A percentile compares a stretch with the other conserved stretches of the same genome.
Conservation (phyloP, 1,284 basidiomycete genomes). For the Blastosporella zonata region DNA sequence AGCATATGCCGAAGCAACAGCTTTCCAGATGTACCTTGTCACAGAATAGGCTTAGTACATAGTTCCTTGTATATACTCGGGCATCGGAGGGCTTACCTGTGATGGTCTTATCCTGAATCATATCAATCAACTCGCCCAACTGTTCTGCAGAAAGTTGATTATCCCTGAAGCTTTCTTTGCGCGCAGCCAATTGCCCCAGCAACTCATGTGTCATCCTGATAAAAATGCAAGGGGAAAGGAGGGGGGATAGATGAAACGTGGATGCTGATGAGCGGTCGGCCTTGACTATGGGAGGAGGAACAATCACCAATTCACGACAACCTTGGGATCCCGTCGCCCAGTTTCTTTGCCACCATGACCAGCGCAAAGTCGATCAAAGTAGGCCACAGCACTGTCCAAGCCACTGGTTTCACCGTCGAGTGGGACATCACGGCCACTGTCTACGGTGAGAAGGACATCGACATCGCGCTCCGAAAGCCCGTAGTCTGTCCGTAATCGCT, state of each 20-base stretch:
- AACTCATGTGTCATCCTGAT: conserved; percentile 85
- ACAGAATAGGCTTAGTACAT: conserved; percentile 9
- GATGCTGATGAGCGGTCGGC: neutral
- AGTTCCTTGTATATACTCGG: neutral
- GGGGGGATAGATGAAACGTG: neutral
- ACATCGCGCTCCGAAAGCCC: conserved; percentile 61
- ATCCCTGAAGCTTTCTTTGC: conserved; percentile 57
- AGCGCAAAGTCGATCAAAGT: conserved; percentile 69
- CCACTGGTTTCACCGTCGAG: conserved; percentile 55
- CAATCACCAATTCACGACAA: conserved; percentile 81
- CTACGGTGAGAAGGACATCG: conserved; percentile 76
- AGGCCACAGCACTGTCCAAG: conserved; percentile 53
- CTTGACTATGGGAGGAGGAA: neutral
- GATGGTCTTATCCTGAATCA: conserved; percentile 65
- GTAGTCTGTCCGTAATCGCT: conserved; percentile 50
- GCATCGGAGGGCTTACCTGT: conserved; percentile 51
- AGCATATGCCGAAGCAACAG: conserved; percentile 65
- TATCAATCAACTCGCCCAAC: conserved; percentile 76
- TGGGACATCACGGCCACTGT: conserved; percentile 58
- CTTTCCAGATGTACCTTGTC: conserved; percentile 70
- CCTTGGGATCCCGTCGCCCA: conserved; percentile 56
- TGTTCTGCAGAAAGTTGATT: conserved; percentile 60
- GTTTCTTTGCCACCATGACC: conserved; percentile 15
- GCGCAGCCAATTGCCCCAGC: conserved; percentile 69
- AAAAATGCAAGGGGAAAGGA: conserved; percentile 3